Conservation (phyloP, 768 basidiomycete genomes). For the Flagelloscypha sp. region DNA sequence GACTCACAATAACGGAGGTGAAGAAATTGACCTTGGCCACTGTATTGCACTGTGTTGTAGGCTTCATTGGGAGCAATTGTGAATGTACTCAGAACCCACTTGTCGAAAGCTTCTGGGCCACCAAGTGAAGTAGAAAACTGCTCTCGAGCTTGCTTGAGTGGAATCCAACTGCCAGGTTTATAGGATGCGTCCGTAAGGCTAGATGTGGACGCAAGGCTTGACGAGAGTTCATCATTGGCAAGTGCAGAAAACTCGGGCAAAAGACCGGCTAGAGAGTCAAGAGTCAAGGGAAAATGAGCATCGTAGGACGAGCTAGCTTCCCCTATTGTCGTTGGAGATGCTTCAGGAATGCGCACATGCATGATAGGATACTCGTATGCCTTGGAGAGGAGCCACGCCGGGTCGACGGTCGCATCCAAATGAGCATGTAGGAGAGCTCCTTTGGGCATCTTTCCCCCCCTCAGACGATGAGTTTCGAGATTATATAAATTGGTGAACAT, state of each 20-base stretch:
- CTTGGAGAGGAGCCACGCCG: slow-evolving; percentile 38
- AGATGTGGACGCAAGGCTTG: too few relatives aligned
- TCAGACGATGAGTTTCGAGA: too few relatives aligned
- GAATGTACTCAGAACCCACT: slow-evolving; percentile 51
- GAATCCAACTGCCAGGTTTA: slow-evolving; percentile 41
- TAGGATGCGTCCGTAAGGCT: slow-evolving; percentile 39
- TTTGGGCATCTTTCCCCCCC: slow-evolving; percentile 89
- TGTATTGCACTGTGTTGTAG: slow-evolving; percentile 66
- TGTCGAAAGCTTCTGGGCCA: slow-evolving; percentile 60
- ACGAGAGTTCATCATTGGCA: too few relatives aligned
- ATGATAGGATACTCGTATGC: slow-evolving; percentile 51
- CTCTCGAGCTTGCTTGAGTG: slow-evolving; percentile 43
- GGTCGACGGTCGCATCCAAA: slow-evolving; percentile 65
- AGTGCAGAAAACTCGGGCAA: slow-evolving; percentile 50
- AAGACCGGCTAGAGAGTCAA: slow-evolving; percentile 30
- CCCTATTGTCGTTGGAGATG: too few relatives aligned
- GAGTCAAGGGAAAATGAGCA: slow-evolving; percentile 31
- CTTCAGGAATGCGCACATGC: slow-evolving; percentile 44
- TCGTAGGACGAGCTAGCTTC: too few relatives aligned
- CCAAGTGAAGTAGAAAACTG: slow-evolving; percentile 44
- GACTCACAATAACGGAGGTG: background rate
- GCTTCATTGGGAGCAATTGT: slow-evolving; percentile 66
- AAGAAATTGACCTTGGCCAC: slow-evolving; percentile 42
- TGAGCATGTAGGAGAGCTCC: slow-evolving; percentile 70
- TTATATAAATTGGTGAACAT: too few relatives aligned